Evolutionary conservation across 768 basidiomycete genomes (phyloP), one percentile per base, ranked within the genome.

Genomic region (Lentinus brumalis): DNA sequence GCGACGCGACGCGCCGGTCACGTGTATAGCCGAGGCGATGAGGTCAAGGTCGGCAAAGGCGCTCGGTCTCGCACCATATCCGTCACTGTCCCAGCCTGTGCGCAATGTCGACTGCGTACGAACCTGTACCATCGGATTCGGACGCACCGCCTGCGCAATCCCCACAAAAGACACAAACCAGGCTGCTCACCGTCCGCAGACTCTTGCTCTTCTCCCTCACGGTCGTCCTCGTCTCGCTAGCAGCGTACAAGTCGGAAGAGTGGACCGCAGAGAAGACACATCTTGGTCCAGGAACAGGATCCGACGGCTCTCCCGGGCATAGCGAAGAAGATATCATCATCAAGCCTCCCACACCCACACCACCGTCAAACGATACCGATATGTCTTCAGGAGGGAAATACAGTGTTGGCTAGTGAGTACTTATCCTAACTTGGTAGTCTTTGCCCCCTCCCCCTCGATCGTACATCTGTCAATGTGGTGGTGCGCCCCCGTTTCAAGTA

Each of bases 351-450:
- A 41, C 14, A 16, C 46, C 45, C 21, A 3, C 53, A 21, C 32
- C 40, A 31, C 52, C 57, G 26, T 9, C 53, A 35, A 55, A 61
- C 55, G 40, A 58, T 50, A 63, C 69, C 31, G 61, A 65, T 16
- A 79, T 82, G 76, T 75, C 79, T 50, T 66, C 70, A 51, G 72
- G 72, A 29, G 85, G 85, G 62, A 92, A 90, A 73, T 86, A 86
- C 70, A 91, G 87, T 61, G 83, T 92, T 66, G 91, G 89, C 80
- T 92, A 92, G 89, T 92, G 67, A 73, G 90, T 83, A 16, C 38
- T 26, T 26, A 26, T 26, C 1, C 21, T 26, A 26, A 1, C 21
- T 2, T 26, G 21, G 1, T 26, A 15, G 40, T 18, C 47, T 26
- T 15, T 15, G 18, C 16, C 35, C 47, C 56, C 35, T 35, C 11